These are phyloP conservation scores for Zymoseptoria ardabiliae DNA, from an alignment of 2,329 filamentous ascomycete genomes.

Conservation along the genomic window DNA sequence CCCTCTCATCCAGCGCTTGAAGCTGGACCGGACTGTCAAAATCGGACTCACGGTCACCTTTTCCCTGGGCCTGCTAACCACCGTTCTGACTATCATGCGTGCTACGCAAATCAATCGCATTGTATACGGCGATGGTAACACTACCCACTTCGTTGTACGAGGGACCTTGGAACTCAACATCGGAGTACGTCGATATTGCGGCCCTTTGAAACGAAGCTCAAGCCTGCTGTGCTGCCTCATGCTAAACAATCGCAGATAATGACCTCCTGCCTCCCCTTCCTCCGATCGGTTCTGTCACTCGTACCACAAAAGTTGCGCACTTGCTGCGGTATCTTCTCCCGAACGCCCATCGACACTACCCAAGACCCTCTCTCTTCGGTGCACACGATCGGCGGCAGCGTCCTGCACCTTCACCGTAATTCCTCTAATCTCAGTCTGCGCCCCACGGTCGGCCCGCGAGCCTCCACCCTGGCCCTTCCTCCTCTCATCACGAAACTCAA, in stretches of 20 bases:
- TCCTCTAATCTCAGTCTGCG: not conserved
- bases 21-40: constrained; percentile 12
- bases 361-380: not conserved
- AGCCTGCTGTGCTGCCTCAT: not conserved
- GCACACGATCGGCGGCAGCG: constrained; percentile 7
- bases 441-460: not conserved
- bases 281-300: constrained; percentile 9
- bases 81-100: constrained; percentile 11
- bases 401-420: not conserved
- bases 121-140: constrained; percentile 12
- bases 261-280: constrained; percentile 15
- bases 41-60: constrained; percentile 13
- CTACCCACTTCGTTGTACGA: constrained; percentile 11
- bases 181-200: constrained; percentile 7
- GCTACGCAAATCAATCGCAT: constrained; percentile 12
- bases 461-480: constrained; percentile 1
- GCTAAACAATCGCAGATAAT: constrained; percentile 9
- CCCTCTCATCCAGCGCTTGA: constrained; percentile 11
- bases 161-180: constrained; percentile 13
- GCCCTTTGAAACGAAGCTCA: not conserved
- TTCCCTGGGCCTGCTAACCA: constrained; percentile 12
- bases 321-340: constrained; percentile 4
- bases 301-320: constrained; percentile 10
- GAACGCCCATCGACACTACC: not conserved
- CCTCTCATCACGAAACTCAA: not conserved